Base-by-base conservation (phyloP, 192 early-diverging fungal species). In the Coemansia sp. region DNA sequence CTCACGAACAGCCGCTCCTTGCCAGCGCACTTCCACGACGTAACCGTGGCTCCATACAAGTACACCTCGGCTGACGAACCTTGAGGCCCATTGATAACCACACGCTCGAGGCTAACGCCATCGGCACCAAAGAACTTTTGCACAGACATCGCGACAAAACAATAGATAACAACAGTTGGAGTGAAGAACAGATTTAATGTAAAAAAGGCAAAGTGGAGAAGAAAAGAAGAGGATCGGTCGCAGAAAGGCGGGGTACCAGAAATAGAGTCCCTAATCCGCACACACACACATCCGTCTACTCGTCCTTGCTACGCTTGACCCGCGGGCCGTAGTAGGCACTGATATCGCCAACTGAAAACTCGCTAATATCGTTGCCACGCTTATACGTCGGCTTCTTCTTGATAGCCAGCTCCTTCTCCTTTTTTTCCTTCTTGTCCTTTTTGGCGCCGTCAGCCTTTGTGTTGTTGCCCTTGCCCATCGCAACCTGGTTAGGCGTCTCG, bases 1-100 rank as follows among this genome's bases (percentile, higher is more conserved):
- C 94, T 97, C 50, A 98, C 81, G 76, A 97, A 99, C 64, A 99
- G 85, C 70, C 88, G 87, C 71, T 99, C 95, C 55, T 85, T 64
- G 43, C 87, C 92, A 34, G 78, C 72, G 55, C 87, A 84, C 61
- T 88, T 90, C 95, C 96, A 99, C 39, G 90, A 91, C 1, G 94
- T 99, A 53, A 99, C 85, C 1, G 97, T 98, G 31, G 96, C 94
- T 8, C 97, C 97, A 75, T 78, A 88, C 29, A 74, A 49, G 70
- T 82, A 71, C 18, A 87, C 62, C 64, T 79, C 76, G 18, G 47
- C 74, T 13, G 66, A 76, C 36, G 82, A 65, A 20, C 64, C 73
- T 10, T 62, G 44, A 1, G 70, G 72, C 5, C 73, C 71, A 31
- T 31, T 67, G 12, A 86, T 76, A 6, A 81, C 67, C 20, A 86